These are phyloP conservation scores for Plasmodium gaboni DNA, from an alignment of 169 alveolate genomes.

Conservation along the genomic window DNA sequence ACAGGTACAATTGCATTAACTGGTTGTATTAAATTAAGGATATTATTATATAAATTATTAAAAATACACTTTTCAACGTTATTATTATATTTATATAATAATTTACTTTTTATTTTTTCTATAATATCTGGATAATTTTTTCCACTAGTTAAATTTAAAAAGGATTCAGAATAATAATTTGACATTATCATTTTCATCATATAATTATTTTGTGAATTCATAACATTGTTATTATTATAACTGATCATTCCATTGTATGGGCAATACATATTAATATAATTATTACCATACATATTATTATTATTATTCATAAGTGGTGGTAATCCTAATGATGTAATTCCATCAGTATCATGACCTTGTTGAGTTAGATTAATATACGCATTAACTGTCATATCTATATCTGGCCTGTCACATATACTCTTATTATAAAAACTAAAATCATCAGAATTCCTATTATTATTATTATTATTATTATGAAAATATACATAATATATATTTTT, in stretches of 20 bases:
- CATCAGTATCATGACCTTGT: too few species aligned
- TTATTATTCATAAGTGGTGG: neutral
- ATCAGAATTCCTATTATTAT: neutral
- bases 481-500: conserved; percentile 17
- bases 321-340: too few species aligned
- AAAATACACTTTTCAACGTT: conserved; percentile 19
- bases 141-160: neutral
- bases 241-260: neutral
- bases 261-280: neutral
- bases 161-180: neutral
- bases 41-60: conserved; percentile 1
- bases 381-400: too few species aligned
- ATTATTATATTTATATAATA: conserved; percentile 17
- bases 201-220: neutral
- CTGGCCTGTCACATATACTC: too few species aligned
- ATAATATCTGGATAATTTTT: neutral
- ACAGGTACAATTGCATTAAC: conserved; percentile 48
- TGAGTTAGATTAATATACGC: too few species aligned
- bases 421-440: too few species aligned
- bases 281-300: neutral
- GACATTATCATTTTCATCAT: neutral
- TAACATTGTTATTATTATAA: neutral
- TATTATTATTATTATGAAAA: conserved; percentile 1
- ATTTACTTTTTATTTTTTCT: conserved; percentile 11
- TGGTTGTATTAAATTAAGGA: conserved; percentile 3